Conservation (phyloP, 805 yeast species). For the Cyberlindnera meyerae region DNA sequence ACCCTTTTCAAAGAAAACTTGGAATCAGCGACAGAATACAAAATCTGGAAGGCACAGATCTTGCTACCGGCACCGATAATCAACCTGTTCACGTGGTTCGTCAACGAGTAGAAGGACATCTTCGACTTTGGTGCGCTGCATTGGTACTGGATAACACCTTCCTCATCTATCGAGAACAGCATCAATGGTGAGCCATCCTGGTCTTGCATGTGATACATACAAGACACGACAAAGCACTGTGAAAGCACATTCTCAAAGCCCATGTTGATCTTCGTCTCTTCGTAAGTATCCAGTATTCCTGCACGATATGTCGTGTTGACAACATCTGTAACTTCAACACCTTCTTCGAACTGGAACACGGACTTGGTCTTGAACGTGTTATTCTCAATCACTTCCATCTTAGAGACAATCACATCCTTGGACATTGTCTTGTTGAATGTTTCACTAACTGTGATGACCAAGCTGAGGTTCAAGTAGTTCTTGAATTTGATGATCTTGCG, state of each 20-base stretch:
- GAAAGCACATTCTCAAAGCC: constrained; percentile 32
- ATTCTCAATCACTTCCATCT: constrained; percentile 24
- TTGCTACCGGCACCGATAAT: constrained; percentile 31
- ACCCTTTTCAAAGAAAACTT: constrained; percentile 25
- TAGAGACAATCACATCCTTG: constrained; percentile 12
- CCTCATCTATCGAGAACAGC: constrained; percentile 33
- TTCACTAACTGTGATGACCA: constrained; percentile 19
- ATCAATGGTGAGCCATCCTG: constrained; percentile 27
- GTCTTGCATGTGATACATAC: constrained; percentile 31
- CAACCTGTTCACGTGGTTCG: constrained; percentile 25
- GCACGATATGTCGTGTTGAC: constrained; percentile 21
- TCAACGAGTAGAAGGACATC: constrained; percentile 23
- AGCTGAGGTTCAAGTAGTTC: constrained; percentile 19
- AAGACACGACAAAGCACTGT: constrained; percentile 33
- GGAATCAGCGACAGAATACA: constrained; percentile 31
- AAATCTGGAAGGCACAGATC: constrained; percentile 28
- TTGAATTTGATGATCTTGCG: constrained; percentile 20
- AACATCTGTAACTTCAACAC: constrained; percentile 24
- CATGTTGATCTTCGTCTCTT: constrained; percentile 22
- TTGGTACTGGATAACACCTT: constrained; percentile 28
- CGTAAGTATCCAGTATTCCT: constrained; percentile 19
- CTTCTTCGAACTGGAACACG: constrained; percentile 13
- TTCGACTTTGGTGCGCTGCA: constrained; percentile 17
- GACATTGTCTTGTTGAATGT: constrained; percentile 4
- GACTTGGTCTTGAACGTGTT: constrained; percentile 22